Conservation (phyloP, 768 basidiomycete species). For the Rhodotorula sphaerocarpa region DNA sequence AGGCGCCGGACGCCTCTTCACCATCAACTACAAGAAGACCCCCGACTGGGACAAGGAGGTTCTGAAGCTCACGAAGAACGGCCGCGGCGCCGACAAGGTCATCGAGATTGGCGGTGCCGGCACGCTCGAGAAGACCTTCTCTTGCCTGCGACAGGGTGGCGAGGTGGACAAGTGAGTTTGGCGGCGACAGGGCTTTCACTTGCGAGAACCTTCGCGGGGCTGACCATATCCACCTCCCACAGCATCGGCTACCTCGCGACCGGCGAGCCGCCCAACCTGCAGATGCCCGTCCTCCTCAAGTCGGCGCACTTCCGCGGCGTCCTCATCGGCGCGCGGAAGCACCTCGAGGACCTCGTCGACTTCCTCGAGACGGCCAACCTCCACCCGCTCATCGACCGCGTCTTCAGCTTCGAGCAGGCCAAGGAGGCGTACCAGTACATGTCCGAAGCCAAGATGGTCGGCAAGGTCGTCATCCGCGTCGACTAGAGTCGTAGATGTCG, state of each 20-base stretch:
- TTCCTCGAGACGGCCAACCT: slow-evolving; percentile 1
- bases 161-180: slow-evolving; percentile 20
- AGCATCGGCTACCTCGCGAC: slow-evolving; percentile 51
- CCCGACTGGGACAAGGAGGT: slow-evolving; percentile 57
- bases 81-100: slow-evolving; percentile 28
- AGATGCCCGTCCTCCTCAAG: not conserved
- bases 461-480: slow-evolving; percentile 4
- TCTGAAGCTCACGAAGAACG: slow-evolving; percentile 5
- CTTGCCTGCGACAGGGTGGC: not conserved
- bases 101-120: slow-evolving; percentile 54
- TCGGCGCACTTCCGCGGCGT: slow-evolving; percentile 49
- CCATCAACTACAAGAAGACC: slow-evolving; percentile 56
- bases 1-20: slow-evolving; percentile 39
- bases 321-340: slow-evolving; percentile 52
- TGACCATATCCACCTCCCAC: slow-evolving; percentile 41
- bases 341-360: slow-evolving; percentile 48
- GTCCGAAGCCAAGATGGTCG: not conserved
- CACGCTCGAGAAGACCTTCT: slow-evolving; percentile 48
- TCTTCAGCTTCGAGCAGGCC: slow-evolving; percentile 1
- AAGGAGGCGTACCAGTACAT: slow-evolving; percentile 1
- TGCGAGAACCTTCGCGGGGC: no score
- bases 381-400: not conserved
- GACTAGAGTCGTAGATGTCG: no score
- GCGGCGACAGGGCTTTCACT: slow-evolving; percentile 16
- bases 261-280: not conserved